Evolutionary conservation across 441 rosid species (phyloP).

Genomic region (Manihot esculenta): DNA sequence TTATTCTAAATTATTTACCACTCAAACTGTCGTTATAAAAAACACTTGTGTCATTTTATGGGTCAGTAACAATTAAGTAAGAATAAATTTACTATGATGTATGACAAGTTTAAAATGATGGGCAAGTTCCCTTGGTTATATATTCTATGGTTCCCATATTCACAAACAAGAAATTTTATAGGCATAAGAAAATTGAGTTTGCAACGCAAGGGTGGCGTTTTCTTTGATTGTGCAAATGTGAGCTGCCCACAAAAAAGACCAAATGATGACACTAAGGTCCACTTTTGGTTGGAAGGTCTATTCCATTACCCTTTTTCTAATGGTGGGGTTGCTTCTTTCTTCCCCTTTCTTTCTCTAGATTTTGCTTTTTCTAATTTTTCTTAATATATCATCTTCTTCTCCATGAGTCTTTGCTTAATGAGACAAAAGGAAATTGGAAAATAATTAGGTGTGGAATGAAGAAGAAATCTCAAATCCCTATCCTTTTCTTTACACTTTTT

Average conservation of each 20-base stretch:
- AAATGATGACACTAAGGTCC: constrained; percentile 28
- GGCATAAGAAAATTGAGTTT: neutral
- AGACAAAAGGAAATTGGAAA: too few species aligned
- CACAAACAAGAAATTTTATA: neutral
- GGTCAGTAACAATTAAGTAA: too few species aligned
- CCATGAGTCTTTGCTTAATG: neutral
- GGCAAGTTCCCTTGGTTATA: neutral
- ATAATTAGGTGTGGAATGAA: too few species aligned
- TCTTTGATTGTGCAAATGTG: neutral
- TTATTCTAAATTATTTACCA: too few species aligned
- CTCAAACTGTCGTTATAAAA: too few species aligned
- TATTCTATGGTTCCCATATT: neutral
- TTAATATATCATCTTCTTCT: neutral
- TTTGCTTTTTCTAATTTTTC: constrained; percentile 5
- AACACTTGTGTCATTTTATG: too few species aligned
- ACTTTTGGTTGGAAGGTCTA: constrained; percentile 31
- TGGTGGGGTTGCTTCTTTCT: constrained; percentile 22
- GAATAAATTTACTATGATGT: neutral
- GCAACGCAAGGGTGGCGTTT: neutral
- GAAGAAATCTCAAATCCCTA: too few species aligned
- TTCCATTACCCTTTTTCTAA: constrained; percentile 1
- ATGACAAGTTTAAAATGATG: neutral
- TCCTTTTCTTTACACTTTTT: too few species aligned
- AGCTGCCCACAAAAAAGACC: constrained; percentile 24
- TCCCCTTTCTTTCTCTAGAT: neutral